Conservation (phyloP, 2,329 filamentous ascomycete genomes). For the Trichoderma simmonsii region DNA sequence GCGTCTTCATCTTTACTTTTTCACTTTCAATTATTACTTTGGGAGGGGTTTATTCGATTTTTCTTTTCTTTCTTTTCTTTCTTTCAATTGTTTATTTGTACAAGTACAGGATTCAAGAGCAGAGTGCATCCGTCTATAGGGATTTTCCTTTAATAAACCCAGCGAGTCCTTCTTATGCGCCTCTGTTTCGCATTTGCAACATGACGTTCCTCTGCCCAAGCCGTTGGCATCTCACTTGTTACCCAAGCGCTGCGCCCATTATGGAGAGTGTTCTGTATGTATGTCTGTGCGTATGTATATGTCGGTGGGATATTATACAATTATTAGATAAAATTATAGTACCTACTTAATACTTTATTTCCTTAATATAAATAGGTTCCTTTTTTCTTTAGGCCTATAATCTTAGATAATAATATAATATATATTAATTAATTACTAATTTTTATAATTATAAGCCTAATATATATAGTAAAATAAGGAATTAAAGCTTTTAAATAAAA, state of each 20-base stretch:
- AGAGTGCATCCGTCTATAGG: conserved; percentile 12
- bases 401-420: too few species aligned
- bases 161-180: not conserved
- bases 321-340: too few species aligned
- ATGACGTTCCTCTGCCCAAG: not conserved
- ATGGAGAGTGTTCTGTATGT: not conserved
- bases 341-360: too few species aligned
- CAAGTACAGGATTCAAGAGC: conserved; percentile 18
- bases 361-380: too few species aligned
- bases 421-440: too few species aligned
- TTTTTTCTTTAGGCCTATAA: too few species aligned
- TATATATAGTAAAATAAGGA: too few species aligned
- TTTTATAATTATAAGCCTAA: too few species aligned
- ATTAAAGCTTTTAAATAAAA: too few species aligned
- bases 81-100: conserved; percentile 17
- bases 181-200: not conserved
- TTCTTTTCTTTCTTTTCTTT: not conserved
- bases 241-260: not conserved
- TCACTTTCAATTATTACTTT: not conserved
- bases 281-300: not conserved
- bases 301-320: too few species aligned
- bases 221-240: not conserved
- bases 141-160: not conserved
- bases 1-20: not conserved
- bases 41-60: too few species aligned